phyloP scores from a whole-genome alignment of 495 filamentous ascomycete species.

The Penicillium odoratum region DNA sequence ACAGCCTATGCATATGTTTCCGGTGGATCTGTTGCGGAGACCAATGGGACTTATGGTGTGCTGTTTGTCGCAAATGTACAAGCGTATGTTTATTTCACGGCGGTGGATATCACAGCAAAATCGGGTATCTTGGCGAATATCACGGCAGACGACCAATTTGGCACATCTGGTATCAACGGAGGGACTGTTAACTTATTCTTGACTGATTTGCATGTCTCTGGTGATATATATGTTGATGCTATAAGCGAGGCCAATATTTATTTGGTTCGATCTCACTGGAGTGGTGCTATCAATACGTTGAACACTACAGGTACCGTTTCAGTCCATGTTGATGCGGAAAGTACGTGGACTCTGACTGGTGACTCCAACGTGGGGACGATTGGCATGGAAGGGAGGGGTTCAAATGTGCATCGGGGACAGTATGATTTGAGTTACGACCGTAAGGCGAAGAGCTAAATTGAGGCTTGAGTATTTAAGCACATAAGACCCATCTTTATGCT shows the following conservation, averaged over 20 bases:
- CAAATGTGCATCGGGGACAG: background rate
- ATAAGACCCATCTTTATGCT: too few species aligned
- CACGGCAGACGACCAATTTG: background rate
- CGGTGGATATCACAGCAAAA: background rate
- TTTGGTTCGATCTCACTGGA: background rate
- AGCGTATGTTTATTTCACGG: constrained; percentile 4
- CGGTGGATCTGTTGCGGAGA: constrained; percentile 3
- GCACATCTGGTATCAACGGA: background rate
- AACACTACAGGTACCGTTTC: background rate
- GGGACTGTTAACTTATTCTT: background rate
- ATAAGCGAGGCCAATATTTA: background rate
- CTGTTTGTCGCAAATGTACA: constrained; percentile 4
- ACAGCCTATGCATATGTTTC: constrained; percentile 7
- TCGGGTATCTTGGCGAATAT: constrained; percentile 1
- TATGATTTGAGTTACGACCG: constrained; percentile 1
- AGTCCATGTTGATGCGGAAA: constrained; percentile 1
- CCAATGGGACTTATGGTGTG: background rate
- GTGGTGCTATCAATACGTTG: background rate
- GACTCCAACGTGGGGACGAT: background rate
- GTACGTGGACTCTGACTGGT: constrained; percentile 2
- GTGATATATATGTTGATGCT: constrained; percentile 4
- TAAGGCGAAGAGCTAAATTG: background rate
- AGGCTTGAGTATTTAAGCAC: background rate
- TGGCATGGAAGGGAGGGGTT: background rate
- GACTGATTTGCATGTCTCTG: background rate